Evolutionary conservation across 177 flowering plant species (phyloP).

Genomic region (Vitis hybrid): DNA sequence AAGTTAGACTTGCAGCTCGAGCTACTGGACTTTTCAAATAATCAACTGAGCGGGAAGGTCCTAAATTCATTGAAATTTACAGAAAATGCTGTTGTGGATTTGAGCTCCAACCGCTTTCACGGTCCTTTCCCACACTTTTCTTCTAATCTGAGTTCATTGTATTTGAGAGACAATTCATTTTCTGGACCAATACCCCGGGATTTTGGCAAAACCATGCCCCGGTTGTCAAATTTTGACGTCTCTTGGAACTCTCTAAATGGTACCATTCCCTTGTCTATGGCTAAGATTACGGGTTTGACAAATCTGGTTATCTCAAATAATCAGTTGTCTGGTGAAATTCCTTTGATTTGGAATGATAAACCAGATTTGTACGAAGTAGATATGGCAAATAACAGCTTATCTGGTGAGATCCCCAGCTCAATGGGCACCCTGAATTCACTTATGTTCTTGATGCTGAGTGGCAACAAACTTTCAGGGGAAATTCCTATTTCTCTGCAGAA

Average conservation of each 20-base stretch:
- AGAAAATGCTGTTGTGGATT: background rate
- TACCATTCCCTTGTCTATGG: slow-evolving; percentile 14
- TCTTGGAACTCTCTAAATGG: slow-evolving; percentile 16
- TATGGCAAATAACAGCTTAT: slow-evolving; percentile 15
- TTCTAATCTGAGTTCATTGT: background rate
- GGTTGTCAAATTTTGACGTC: slow-evolving; percentile 9
- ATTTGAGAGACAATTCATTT: slow-evolving; percentile 11
- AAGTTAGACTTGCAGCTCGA: slow-evolving; percentile 1
- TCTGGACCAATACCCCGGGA: slow-evolving; percentile 21
- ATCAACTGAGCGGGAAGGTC: slow-evolving; percentile 11
- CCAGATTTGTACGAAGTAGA: background rate
- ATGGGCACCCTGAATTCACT: slow-evolving; percentile 3
- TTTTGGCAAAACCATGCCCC: slow-evolving; percentile 19
- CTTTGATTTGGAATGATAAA: background rate
- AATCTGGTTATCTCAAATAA: slow-evolving; percentile 7
- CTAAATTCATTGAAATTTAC: slow-evolving; percentile 8
- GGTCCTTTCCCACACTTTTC: slow-evolving; percentile 17
- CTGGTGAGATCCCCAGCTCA: background rate
- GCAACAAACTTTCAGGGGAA: slow-evolving; percentile 18
- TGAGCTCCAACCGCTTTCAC: slow-evolving; percentile 13
- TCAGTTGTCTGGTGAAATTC: slow-evolving; percentile 14
- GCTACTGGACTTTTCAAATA: background rate
- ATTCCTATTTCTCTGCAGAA: slow-evolving; percentile 17
- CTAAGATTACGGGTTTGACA: background rate
- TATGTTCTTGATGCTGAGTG: slow-evolving; percentile 3